phyloP scores from a whole-genome alignment of 2,329 filamentous ascomycete genomes.

The Drechslerella coelobrocha region DNA sequence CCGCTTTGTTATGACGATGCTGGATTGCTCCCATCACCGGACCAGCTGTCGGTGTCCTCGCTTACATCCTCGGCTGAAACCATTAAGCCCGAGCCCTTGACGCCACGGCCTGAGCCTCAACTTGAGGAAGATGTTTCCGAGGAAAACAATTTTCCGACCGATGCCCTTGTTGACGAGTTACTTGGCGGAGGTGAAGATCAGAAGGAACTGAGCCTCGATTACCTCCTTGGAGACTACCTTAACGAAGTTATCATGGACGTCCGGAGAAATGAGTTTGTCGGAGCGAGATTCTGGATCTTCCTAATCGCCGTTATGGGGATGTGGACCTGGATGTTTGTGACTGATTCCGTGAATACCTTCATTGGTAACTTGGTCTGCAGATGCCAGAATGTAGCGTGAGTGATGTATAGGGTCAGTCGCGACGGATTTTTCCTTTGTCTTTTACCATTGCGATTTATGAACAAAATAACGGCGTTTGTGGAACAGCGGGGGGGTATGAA shows the following conservation, averaged over 20 bases:
- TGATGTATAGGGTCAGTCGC: background rate
- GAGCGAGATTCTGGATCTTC: conserved; percentile 46
- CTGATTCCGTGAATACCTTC: conserved; percentile 36
- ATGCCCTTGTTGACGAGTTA: conserved; percentile 13
- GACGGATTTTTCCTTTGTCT: no score
- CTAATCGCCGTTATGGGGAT: conserved; percentile 43
- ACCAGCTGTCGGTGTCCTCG: conserved; percentile 43
- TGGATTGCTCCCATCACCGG: conserved; percentile 25
- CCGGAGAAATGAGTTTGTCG: conserved; percentile 44
- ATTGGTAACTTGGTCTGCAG: conserved; percentile 33
- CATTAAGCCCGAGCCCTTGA: conserved; percentile 18
- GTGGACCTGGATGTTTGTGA: conserved; percentile 50
- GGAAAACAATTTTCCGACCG: conserved; percentile 9
- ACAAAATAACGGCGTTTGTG: no score
- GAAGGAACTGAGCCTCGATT: conserved; percentile 44
- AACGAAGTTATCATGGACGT: conserved; percentile 48
- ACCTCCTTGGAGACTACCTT: conserved; percentile 45
- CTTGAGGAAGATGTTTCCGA: conserved; percentile 8
- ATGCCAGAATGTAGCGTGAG: background rate
- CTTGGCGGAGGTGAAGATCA: conserved; percentile 3
- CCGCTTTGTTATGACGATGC: conserved; percentile 16
- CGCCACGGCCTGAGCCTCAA: conserved; percentile 15
- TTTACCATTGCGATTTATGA: no score
- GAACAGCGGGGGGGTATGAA: no score
- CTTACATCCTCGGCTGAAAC: conserved; percentile 39